These are phyloP conservation scores for Penstemon barbatus DNA, from an alignment of 257 asterid genomes.

Conservation along the genomic window DNA sequence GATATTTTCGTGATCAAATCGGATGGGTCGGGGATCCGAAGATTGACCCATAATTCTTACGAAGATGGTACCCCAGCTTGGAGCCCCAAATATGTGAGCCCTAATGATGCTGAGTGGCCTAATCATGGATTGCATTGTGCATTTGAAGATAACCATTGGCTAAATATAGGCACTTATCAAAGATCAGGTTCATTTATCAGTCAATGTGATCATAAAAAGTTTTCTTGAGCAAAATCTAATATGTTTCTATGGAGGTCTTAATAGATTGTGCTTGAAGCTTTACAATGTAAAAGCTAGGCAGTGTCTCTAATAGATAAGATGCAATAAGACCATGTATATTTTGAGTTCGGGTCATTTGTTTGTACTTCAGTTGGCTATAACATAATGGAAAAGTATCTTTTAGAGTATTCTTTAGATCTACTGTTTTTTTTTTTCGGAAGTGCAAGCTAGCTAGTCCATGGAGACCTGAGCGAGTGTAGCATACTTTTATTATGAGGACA, in stretches of 20 bases:
- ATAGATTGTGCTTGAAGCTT: too few relatives aligned
- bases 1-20: slow-evolving; percentile 66
- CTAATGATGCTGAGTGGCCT: slow-evolving; percentile 57
- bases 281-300: too few relatives aligned
- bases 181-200: slow-evolving; percentile 12
- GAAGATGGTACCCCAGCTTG: slow-evolving; percentile 90
- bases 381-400: too few relatives aligned
- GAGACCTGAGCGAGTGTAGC: not conserved
- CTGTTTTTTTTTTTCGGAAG: slow-evolving; percentile 55
- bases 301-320: too few relatives aligned
- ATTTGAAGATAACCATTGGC: slow-evolving; percentile 82
- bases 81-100: slow-evolving; percentile 52
- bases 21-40: slow-evolving; percentile 60
- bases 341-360: too few relatives aligned
- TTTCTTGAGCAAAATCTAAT: not conserved
- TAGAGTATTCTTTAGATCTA: too few relatives aligned
- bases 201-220: slow-evolving; percentile 21
- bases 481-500: not conserved
- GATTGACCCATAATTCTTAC: slow-evolving; percentile 75
- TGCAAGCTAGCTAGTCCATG: slow-evolving; percentile 63
- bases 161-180: slow-evolving; percentile 28
- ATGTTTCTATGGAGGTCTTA: too few relatives aligned
- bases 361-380: too few relatives aligned
- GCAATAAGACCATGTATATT: too few relatives aligned
- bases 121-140: slow-evolving; percentile 49